Conservation (phyloP, 768 basidiomycete genomes). For the Lactarius hatsudake region DNA sequence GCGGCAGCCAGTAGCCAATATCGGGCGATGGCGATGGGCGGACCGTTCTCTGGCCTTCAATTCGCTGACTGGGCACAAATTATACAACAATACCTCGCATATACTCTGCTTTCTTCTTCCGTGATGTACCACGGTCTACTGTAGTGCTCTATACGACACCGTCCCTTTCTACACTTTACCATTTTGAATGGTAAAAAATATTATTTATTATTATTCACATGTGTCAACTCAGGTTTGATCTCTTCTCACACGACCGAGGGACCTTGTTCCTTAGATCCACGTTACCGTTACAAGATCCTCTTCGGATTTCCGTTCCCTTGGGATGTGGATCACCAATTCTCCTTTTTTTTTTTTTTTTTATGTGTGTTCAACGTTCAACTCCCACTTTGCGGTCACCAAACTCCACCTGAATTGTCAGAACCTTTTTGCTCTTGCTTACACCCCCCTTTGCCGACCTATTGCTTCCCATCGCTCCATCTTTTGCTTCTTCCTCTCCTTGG, state of each 20-base stretch:
- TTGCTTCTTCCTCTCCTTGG: background rate
- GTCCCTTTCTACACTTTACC: background rate
- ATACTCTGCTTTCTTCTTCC: background rate
- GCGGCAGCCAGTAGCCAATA: slow-evolving; percentile 27
- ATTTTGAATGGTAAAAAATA: slow-evolving; percentile 23
- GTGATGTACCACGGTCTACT: background rate
- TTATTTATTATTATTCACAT: slow-evolving; percentile 12
- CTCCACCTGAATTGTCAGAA: background rate
- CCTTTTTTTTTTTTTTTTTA: background rate
- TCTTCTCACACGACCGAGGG: background rate
- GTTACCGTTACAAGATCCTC: slow-evolving; percentile 2
- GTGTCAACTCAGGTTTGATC: background rate
- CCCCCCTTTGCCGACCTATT: background rate
- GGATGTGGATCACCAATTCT: slow-evolving; percentile 22
- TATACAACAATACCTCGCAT: background rate
- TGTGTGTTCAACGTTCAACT: background rate
- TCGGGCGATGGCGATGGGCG: slow-evolving; percentile 33
- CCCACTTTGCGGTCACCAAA: background rate
- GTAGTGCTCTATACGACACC: background rate
- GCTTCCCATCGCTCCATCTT: background rate
- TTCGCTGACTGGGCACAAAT: too few species aligned
- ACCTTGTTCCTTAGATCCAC: slow-evolving; percentile 22
- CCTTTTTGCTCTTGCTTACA: background rate
- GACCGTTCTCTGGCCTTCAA: background rate
- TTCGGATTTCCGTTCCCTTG: slow-evolving; percentile 15